phyloP scores from a whole-genome alignment of 2,329 filamentous ascomycete genomes.

The Diaporthe citrichinensis region DNA sequence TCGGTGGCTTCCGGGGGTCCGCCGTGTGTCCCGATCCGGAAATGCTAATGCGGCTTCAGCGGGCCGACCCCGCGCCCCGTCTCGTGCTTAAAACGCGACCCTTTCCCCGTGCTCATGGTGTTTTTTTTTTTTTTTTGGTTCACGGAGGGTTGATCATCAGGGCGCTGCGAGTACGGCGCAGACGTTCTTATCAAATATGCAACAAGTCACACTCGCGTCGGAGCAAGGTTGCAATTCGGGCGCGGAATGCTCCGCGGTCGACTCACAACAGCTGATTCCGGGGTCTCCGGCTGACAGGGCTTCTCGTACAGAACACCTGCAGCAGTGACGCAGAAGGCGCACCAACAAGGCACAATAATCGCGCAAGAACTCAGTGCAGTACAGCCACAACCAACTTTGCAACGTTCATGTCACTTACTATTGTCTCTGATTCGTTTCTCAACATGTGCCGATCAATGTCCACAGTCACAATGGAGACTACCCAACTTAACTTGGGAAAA shows the following conservation, averaged over 20 bases:
- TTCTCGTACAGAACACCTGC: neutral
- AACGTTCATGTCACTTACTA: neutral
- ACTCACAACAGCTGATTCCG: conserved; percentile 18
- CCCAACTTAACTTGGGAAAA: neutral
- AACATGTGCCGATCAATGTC: no score
- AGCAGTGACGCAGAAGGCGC: neutral
- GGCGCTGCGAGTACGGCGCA: neutral
- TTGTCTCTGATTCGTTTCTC: neutral
- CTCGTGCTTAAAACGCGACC: neutral
- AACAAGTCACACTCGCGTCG: neutral
- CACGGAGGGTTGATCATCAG: neutral
- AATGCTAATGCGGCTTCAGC: neutral
- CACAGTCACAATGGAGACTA: neutral
- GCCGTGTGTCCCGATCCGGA: conserved; percentile 3
- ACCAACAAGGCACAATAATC: conserved; percentile 10
- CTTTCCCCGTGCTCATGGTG: neutral
- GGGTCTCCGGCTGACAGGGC: conserved; percentile 6
- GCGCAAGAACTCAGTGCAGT: neutral
- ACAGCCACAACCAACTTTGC: neutral
- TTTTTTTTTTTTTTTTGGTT: neutral
- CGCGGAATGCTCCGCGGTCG: neutral
- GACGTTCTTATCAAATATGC: neutral
- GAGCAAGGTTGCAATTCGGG: neutral
- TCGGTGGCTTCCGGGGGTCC: conserved; percentile 25
- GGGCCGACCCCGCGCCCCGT: conserved; percentile 24